phyloP scores from a whole-genome alignment of 805 yeast genomes.

The Pichia gijzeniarum region DNA sequence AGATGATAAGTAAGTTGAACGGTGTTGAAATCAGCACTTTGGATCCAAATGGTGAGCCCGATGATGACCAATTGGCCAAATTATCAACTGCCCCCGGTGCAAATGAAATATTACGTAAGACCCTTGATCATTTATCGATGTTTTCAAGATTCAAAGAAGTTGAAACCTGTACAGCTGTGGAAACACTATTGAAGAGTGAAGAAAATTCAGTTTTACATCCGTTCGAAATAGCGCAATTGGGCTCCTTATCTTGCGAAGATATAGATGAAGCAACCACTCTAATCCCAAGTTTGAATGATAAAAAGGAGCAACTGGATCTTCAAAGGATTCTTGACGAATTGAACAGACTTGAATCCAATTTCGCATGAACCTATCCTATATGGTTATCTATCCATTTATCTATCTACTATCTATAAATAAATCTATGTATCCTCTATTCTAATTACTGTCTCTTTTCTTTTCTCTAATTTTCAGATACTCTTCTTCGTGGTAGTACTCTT shows the following conservation, averaged over 20 bases:
- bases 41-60: slow-evolving; percentile 30
- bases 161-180: slow-evolving; percentile 90
- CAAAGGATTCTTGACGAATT: slow-evolving; percentile 85
- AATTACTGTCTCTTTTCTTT: neutral
- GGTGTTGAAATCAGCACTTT: slow-evolving; percentile 26
- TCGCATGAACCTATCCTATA: slow-evolving; percentile 14
- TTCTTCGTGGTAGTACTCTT: slow-evolving; percentile 33
- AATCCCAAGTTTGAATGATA: slow-evolving; percentile 78
- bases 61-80: slow-evolving; percentile 43
- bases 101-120: slow-evolving; percentile 84
- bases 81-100: slow-evolving; percentile 64
- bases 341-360: slow-evolving; percentile 51
- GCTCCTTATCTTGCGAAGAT: slow-evolving; percentile 87
- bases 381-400: neutral
- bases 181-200: slow-evolving; percentile 66
- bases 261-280: slow-evolving; percentile 94
- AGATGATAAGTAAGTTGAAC: slow-evolving; percentile 38
- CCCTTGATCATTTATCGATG: slow-evolving; percentile 76
- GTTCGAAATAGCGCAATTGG: slow-evolving; percentile 86
- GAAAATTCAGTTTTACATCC: slow-evolving; percentile 83
- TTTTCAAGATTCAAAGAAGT: slow-evolving; percentile 90
- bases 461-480: slow-evolving; percentile 17
- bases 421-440: neutral
- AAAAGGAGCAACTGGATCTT: slow-evolving; percentile 80
- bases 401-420: neutral